Evolutionary conservation across 345 rosid species (phyloP).

Genomic region (Zanthoxylum bungeanum): DNA sequence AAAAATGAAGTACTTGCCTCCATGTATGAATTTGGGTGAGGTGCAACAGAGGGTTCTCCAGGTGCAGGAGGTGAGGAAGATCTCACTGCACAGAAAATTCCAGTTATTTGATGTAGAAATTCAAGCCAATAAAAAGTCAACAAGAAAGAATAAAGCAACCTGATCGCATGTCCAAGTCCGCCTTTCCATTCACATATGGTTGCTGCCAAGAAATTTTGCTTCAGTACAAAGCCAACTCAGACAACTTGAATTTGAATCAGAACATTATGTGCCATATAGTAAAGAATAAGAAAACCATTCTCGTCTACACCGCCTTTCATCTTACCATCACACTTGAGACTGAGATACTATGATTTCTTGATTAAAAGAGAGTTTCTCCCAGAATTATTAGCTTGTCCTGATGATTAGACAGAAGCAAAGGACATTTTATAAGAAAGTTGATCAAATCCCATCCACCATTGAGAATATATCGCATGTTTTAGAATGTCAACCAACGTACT

Average conservation of each 20-base stretch:
- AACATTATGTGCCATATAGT: constrained; percentile 10
- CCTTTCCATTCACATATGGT: constrained; percentile 56
- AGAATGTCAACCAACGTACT: not conserved
- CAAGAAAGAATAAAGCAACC: constrained; percentile 41
- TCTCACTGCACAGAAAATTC: constrained; percentile 50
- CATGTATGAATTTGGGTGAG: constrained; percentile 90
- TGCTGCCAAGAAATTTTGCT: constrained; percentile 36
- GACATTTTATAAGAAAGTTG: not conserved
- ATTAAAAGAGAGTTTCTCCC: constrained; percentile 35
- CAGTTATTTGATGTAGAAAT: constrained; percentile 18
- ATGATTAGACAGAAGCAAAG: constrained; percentile 16
- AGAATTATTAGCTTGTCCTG: constrained; percentile 47
- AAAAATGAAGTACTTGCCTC: constrained; percentile 46
- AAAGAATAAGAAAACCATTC: not conserved
- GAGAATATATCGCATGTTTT: not conserved
- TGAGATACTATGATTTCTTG: constrained; percentile 41
- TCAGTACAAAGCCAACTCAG: constrained; percentile 13
- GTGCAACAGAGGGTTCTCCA: constrained; percentile 54
- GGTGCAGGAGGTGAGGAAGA: constrained; percentile 67
- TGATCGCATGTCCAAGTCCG: constrained; percentile 50
- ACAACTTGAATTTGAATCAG: constrained; percentile 11
- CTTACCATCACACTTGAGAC: constrained; percentile 55
- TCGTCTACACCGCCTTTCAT: constrained; percentile 6
- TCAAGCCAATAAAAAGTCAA: constrained; percentile 4
- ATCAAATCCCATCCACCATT: not conserved